Percentiles rank a stretch among this genome's conserved stretches.
Conservation (phyloP, 257 asterid species). For the Solanum peruvianum region DNA sequence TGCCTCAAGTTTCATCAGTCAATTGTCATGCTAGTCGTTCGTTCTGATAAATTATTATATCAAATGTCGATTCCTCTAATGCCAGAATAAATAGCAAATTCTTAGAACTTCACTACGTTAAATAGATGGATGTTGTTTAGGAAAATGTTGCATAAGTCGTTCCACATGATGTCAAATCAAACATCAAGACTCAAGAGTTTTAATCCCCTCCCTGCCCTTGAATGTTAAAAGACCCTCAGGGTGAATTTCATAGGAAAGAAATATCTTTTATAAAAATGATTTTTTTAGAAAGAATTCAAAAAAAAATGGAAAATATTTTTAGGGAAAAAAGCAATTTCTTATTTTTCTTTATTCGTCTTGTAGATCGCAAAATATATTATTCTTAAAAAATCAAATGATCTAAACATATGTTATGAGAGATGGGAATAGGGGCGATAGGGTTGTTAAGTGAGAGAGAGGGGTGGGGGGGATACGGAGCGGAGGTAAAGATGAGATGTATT, state of each 20-base stretch:
- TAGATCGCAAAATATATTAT: not conserved
- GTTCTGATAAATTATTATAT: not conserved
- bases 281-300: too few relatives aligned
- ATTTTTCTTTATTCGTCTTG: too few relatives aligned
- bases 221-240: not conserved
- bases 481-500: not conserved
- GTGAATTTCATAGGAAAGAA: not conserved
- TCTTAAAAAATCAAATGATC: too few relatives aligned
- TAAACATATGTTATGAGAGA: not conserved
- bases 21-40: not conserved
- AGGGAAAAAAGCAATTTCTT: not conserved
- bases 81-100: not conserved
- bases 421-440: not conserved
- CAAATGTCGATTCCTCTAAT: not conserved
- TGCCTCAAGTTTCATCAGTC: not conserved
- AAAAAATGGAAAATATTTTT: too few relatives aligned
- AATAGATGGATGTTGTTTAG: not conserved
- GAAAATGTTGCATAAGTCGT: not conserved
- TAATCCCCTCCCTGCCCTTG: not conserved
- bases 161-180: not conserved
- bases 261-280: too few relatives aligned
- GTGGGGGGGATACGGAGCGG: not conserved
- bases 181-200: not conserved
- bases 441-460: too few relatives aligned
- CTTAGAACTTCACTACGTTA: not conserved